phyloP scores from a whole-genome alignment of 371 early-diverging fungal species.

The Apophysomyces variabilis region DNA sequence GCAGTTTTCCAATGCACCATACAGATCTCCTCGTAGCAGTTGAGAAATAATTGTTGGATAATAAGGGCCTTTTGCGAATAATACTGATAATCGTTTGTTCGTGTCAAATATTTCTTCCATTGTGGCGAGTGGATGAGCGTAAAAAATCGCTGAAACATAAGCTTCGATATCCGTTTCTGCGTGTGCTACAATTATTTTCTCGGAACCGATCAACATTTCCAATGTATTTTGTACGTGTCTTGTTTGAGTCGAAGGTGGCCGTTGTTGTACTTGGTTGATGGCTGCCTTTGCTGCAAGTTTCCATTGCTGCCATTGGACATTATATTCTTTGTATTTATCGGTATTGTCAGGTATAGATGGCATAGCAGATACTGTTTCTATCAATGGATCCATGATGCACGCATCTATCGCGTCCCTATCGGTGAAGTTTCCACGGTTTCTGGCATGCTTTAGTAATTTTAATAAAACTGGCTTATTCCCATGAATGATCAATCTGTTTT shows the following conservation, averaged over 20 bases:
- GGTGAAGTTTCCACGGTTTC: neutral
- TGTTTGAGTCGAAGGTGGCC: neutral
- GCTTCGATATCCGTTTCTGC: constrained; percentile 3
- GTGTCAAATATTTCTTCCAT: neutral
- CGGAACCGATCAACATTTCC: neutral
- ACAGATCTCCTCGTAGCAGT: neutral
- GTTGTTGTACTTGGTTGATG: neutral
- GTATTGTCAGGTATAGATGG: neutral
- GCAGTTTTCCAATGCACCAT: neutral
- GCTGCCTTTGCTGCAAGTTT: neutral
- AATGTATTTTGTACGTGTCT: neutral
- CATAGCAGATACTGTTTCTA: neutral
- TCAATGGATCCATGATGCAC: neutral
- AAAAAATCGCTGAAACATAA: neutral
- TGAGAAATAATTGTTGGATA: neutral
- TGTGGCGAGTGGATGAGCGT: neutral
- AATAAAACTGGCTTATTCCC: neutral
- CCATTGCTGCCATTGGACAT: neutral
- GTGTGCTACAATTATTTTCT: neutral
- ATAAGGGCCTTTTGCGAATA: neutral
- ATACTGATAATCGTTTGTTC: neutral
- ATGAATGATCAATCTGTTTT: neutral
- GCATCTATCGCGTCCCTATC: neutral
- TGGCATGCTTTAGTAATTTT: neutral
- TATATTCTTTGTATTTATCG: neutral